Base-by-base conservation (phyloP, 2,329 filamentous ascomycete genomes). In the Xylariaceae sp. region DNA sequence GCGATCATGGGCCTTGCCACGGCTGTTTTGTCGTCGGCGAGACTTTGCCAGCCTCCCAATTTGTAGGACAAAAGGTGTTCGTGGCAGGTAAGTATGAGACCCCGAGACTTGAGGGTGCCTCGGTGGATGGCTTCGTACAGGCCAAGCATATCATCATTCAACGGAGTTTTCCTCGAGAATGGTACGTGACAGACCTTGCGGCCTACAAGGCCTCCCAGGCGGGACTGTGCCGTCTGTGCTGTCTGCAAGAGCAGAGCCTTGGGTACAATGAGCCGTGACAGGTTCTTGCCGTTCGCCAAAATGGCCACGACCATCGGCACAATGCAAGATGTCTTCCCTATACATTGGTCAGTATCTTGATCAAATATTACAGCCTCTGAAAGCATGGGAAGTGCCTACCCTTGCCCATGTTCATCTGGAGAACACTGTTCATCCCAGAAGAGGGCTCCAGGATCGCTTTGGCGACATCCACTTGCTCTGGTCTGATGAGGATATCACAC, bases 401-500 rank as follows among this genome's bases (percentile, higher is more conserved):
- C n/a, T 82, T 70, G 0, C 80, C 80, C 79, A 85, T 85, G 41
- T 82, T 83, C 2, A 85, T 52, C 45, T 83, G 77, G 60, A 83
- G 68, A 0, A 78, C 68, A 3, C 65, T 52, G 42, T 78, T 82
- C 0, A 49, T 18, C 0, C 45, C 51, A 0, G 47, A 48, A 0
- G 49, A 44, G 0, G 68, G 65, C 0, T 46, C 32, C 2, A 64
- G 68, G 72, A 86, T 84, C 14, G 67, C 49, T 0, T 36, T 27
- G 0, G 79, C 73, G 31, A 86, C 75, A 2, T 68, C 49, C 3
- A 68, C 61, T 46, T 86, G 80, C 0, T 74, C 67, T 0, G 61
- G 47, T 0, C 83, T 68, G 7, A 87, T 76, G 7, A 77, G 47
- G 2, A 86, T 62, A 1, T 68, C 66, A 21, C 65, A 74, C 33